Conservation (phyloP, 225 moss, liverwort and hornwort species). For the Bryum argenteum region DNA sequence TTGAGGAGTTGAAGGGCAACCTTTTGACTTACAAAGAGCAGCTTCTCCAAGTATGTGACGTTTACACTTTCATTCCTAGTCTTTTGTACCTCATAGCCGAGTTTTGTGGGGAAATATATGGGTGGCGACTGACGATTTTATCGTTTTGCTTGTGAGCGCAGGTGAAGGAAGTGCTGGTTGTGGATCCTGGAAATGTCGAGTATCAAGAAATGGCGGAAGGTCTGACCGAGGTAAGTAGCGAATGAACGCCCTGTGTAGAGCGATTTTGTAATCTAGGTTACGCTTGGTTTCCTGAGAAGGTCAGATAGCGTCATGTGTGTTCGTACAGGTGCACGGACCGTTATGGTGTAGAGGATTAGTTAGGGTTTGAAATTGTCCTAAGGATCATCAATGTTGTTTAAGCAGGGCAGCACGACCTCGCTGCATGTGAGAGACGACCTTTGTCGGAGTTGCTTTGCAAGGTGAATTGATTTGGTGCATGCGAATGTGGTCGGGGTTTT, state of each 20-base stretch:
- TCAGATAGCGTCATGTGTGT: constrained; percentile 44
- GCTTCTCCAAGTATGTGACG: constrained; percentile 70
- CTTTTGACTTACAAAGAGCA: constrained; percentile 86
- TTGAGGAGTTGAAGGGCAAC: constrained; percentile 86
- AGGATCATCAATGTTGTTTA: constrained; percentile 99
- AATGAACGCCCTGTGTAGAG: constrained; percentile 2
- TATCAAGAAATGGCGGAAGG: constrained; percentile 85
- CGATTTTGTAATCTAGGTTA: constrained; percentile 36
- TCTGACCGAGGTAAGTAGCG: constrained; percentile 84
- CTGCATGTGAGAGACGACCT: constrained; percentile 99
- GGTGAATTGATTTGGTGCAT: constrained; percentile 96
- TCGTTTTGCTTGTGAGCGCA: constrained; percentile 50
- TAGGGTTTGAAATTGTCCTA: constrained; percentile 96
- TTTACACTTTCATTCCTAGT: not conserved
- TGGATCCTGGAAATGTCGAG: constrained; percentile 76
- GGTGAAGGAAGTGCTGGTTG: constrained; percentile 80
- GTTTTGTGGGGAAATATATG: not conserved
- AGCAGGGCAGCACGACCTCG: constrained; percentile 99
- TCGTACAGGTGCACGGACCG: constrained; percentile 55
- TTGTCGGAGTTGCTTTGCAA: constrained; percentile 98
- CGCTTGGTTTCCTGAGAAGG: constrained; percentile 48
- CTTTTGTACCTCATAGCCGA: not conserved
- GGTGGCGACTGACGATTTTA: constrained; percentile 28
- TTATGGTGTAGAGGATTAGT: constrained; percentile 56
- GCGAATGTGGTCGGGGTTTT: constrained; percentile 57